Evolutionary conservation across 2,329 filamentous ascomycete species (phyloP).

Genomic region (Colletotrichum liaoningense): DNA sequence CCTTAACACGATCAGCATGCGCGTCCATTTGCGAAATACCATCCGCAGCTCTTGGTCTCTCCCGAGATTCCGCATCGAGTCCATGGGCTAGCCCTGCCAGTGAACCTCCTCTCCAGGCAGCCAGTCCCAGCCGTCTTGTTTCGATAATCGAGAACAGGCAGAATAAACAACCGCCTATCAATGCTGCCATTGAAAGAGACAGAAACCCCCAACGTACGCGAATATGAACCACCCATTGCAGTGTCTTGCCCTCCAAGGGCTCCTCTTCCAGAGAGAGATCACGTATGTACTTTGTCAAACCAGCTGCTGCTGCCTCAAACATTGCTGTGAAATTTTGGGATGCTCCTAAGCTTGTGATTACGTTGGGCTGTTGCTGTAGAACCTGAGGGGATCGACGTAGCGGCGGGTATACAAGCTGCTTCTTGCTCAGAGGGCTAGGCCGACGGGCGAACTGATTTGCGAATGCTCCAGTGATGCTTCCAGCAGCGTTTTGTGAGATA

Average conservation of each 20-base stretch:
- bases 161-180: not conserved
- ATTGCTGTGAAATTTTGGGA: not conserved
- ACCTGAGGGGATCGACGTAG: not conserved
- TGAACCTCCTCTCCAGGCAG: not conserved
- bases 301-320: not conserved
- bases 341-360: not conserved
- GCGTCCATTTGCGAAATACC: not conserved
- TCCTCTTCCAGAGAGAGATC: not conserved
- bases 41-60: not conserved
- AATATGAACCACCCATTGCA: not conserved
- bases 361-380: not conserved
- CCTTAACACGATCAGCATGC: not conserved
- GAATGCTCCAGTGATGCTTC: too few relatives aligned
- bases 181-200: not conserved
- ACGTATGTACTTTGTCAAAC: not conserved
- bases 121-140: not conserved
- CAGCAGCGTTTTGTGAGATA: too few relatives aligned
- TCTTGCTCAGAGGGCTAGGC: too few relatives aligned
- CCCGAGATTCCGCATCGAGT: not conserved
- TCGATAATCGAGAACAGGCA: not conserved
- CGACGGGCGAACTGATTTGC: too few relatives aligned
- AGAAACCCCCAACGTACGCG: not conserved
- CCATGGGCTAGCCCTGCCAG: not conserved
- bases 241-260: not conserved
- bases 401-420: too few relatives aligned